Conservation (phyloP, 2,329 filamentous ascomycete genomes). For the Sclerotinia trifoliorum region DNA sequence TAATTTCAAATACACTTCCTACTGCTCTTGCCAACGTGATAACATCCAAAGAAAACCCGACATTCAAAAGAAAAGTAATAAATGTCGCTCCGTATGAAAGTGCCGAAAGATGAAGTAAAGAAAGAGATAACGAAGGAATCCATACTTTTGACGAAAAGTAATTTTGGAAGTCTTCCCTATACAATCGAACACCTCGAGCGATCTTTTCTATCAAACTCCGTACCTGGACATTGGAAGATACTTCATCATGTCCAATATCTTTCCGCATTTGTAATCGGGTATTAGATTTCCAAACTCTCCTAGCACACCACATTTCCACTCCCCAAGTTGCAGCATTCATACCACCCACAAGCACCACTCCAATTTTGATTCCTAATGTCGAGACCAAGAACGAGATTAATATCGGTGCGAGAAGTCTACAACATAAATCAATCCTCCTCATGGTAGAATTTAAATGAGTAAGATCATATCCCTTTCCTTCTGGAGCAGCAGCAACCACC, state of each 20-base stretch:
- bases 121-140: slow-evolving; percentile 50
- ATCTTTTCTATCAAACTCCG: slow-evolving; percentile 11
- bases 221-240: neutral
- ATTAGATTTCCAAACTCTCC: slow-evolving; percentile 44
- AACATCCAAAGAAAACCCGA: slow-evolving; percentile 48
- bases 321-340: slow-evolving; percentile 46
- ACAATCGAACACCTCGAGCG: slow-evolving; percentile 27
- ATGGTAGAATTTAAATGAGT: slow-evolving; percentile 52
- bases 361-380: slow-evolving; percentile 44
- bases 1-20: slow-evolving; percentile 52
- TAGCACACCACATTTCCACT: slow-evolving; percentile 44
- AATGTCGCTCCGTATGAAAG: slow-evolving; percentile 55
- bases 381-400: slow-evolving; percentile 49
- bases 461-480: slow-evolving; percentile 42
- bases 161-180: slow-evolving; percentile 39
- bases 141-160: slow-evolving; percentile 44
- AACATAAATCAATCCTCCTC: slow-evolving; percentile 56
- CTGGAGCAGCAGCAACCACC: slow-evolving; percentile 40
- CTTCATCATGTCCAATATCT: neutral
- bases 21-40: slow-evolving; percentile 49
- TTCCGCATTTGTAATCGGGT: slow-evolving; percentile 38
- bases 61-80: slow-evolving; percentile 53
- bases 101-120: slow-evolving; percentile 54
- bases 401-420: slow-evolving; percentile 55
- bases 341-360: slow-evolving; percentile 47